These are phyloP conservation scores for Fraxinus xanthoxyloides DNA, from an alignment of 305 asterid genomes.

Conservation along the genomic window DNA sequence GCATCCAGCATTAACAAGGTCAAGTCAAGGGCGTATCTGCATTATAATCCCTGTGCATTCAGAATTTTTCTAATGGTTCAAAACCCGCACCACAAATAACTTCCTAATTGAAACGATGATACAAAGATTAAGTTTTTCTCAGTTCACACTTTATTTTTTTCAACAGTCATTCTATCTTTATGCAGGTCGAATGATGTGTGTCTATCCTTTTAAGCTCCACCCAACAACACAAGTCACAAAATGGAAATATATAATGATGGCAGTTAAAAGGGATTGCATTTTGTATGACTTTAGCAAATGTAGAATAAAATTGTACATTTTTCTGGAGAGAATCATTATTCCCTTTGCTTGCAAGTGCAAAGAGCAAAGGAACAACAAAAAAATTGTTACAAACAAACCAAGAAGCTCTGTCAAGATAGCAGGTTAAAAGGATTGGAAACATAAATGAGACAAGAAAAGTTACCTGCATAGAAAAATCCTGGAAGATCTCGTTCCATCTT, in stretches of 20 bases:
- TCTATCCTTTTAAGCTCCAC: background rate
- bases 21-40: background rate
- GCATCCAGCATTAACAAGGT: slow-evolving; percentile 1
- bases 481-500: slow-evolving; percentile 82
- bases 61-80: slow-evolving; percentile 5
- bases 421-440: background rate
- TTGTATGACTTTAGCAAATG: background rate
- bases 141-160: background rate
- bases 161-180: background rate
- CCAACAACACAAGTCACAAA: background rate
- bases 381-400: background rate
- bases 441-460: background rate
- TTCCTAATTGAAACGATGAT: background rate
- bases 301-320: background rate
- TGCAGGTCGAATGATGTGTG: background rate
- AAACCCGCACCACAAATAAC: background rate
- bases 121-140: background rate
- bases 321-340: background rate
- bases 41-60: background rate
- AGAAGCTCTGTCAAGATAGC: background rate
- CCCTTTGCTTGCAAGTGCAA: background rate
- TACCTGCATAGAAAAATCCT: slow-evolving; percentile 88
- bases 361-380: background rate
- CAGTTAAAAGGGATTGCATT: background rate
- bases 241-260: background rate